Evolutionary conservation across 805 yeast species (phyloP).

Genomic region (Starmerella powellii): DNA sequence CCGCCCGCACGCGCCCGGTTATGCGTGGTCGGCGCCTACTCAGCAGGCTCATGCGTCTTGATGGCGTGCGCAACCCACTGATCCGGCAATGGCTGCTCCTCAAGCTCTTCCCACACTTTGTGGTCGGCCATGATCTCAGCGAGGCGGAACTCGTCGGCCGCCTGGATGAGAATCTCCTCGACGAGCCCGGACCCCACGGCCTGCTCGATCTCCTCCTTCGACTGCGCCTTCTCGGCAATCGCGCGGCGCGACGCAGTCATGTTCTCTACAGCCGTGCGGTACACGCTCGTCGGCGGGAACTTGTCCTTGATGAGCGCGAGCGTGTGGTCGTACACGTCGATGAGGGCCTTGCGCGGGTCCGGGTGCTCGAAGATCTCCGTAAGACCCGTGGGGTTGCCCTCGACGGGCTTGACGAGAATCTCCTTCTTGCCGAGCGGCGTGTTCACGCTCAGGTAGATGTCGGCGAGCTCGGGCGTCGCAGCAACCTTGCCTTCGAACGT

Average conservation of each 20-base stretch:
- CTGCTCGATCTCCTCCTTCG: constrained; percentile 53
- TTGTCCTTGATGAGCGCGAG: constrained; percentile 43
- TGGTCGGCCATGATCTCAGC: constrained; percentile 55
- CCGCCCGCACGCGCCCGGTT: no score
- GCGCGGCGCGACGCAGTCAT: constrained; percentile 57
- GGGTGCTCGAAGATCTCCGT: constrained; percentile 73
- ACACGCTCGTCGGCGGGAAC: constrained; percentile 63
- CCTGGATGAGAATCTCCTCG: constrained; percentile 73
- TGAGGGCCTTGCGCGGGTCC: constrained; percentile 67
- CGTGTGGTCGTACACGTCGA: constrained; percentile 59
- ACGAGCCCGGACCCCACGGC: constrained; percentile 72
- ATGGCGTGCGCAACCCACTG: constrained; percentile 45
- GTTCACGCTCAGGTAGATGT: constrained; percentile 20
- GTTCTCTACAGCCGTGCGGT: constrained; percentile 60
- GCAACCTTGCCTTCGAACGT: constrained; percentile 22
- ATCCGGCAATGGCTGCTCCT: constrained; percentile 65
- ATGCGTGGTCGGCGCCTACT: no score
- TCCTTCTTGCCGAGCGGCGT: constrained; percentile 21
- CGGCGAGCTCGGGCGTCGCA: constrained; percentile 24
- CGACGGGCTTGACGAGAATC: constrained; percentile 43
- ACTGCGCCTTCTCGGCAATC: constrained; percentile 52
- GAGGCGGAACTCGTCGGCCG: constrained; percentile 62
- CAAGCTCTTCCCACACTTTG: constrained; percentile 70
- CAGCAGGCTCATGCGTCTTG: constrained; percentile 16
- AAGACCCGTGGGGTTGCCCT: constrained; percentile 68